phyloP scores from a whole-genome alignment of 2,329 filamentous ascomycete genomes.

The Paecilomyces sp. region DNA sequence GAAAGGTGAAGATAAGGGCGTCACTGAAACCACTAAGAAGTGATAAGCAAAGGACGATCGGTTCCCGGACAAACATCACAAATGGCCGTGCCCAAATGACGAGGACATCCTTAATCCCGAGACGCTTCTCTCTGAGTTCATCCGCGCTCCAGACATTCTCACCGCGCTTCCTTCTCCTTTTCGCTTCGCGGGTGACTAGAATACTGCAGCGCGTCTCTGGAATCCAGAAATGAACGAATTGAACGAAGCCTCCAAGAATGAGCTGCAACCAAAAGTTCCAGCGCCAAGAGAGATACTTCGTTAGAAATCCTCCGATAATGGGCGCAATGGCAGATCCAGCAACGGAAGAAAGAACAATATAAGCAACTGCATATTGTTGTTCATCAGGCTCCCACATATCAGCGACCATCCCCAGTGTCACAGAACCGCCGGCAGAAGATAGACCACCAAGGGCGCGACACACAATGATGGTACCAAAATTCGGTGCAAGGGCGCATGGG shows the following conservation, averaged over 20 bases:
- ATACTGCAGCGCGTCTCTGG: constrained; percentile 54
- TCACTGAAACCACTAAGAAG: constrained; percentile 59
- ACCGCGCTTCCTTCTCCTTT: constrained; percentile 48
- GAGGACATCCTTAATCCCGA: constrained; percentile 50
- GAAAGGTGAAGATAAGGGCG: constrained; percentile 59
- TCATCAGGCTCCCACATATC: constrained; percentile 54
- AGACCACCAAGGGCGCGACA: constrained; percentile 59
- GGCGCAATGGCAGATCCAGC: constrained; percentile 43
- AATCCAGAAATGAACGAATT: constrained; percentile 42
- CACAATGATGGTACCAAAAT: constrained; percentile 62
- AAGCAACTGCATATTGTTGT: constrained; percentile 55
- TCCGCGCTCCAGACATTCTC: constrained; percentile 64
- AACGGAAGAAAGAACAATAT: constrained; percentile 52
- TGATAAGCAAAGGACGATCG: constrained; percentile 56
- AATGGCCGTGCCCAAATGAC: constrained; percentile 55
- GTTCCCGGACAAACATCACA: constrained; percentile 57
- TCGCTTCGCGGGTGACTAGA: constrained; percentile 53
- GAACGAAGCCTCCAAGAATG: constrained; percentile 49
- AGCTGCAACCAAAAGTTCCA: constrained; percentile 61
- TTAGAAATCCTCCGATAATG: constrained; percentile 48
- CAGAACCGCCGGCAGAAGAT: constrained; percentile 57
- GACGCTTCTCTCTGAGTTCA: constrained; percentile 55
- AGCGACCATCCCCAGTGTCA: constrained; percentile 58
- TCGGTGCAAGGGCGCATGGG: constrained; percentile 63
- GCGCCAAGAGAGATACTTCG: constrained; percentile 42